phyloP scores from a whole-genome alignment of 805 yeast genomes.

The Ogataea henricii region DNA sequence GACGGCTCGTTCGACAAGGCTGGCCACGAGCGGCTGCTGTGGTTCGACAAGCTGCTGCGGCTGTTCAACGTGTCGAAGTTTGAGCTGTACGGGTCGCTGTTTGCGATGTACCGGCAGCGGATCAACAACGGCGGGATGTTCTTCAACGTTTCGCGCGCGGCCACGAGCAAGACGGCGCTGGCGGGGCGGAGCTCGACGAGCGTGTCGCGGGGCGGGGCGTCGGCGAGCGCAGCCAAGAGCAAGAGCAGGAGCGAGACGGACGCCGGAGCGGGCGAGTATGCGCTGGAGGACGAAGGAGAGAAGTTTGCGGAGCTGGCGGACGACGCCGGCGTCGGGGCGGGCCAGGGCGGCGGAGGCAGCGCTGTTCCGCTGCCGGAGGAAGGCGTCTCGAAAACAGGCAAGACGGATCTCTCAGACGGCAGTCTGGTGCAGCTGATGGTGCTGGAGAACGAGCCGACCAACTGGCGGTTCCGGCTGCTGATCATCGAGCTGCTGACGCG shows the following conservation, averaged over 20 bases:
- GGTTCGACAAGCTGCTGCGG: conserved; percentile 33
- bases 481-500: conserved; percentile 49
- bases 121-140: conserved; percentile 36
- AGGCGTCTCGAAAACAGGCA: background rate
- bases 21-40: conserved; percentile 22
- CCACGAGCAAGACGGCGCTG: background rate
- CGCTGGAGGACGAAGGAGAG: conserved; percentile 26
- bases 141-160: conserved; percentile 18
- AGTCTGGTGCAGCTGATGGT: conserved; percentile 28
- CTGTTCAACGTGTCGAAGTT: conserved; percentile 30
- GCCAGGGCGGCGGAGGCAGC: conserved; percentile 7
- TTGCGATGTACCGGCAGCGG: conserved; percentile 28
- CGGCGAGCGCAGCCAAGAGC: conserved; percentile 7
- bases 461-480: conserved; percentile 56
- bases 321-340: conserved; percentile 17
- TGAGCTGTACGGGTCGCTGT: conserved; percentile 25
- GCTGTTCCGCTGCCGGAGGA: background rate
- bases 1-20: conserved; percentile 19
- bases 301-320: conserved; percentile 18
- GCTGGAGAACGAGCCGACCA: conserved; percentile 53
- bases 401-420: conserved; percentile 8
- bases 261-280: conserved; percentile 18
- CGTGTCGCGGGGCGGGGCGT: conserved; percentile 2
- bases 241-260: too few relatives aligned
- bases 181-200: conserved; percentile 4